Evolutionary conservation across 208 protist species (phyloP).

Genomic region (Crithidia bombi): DNA sequence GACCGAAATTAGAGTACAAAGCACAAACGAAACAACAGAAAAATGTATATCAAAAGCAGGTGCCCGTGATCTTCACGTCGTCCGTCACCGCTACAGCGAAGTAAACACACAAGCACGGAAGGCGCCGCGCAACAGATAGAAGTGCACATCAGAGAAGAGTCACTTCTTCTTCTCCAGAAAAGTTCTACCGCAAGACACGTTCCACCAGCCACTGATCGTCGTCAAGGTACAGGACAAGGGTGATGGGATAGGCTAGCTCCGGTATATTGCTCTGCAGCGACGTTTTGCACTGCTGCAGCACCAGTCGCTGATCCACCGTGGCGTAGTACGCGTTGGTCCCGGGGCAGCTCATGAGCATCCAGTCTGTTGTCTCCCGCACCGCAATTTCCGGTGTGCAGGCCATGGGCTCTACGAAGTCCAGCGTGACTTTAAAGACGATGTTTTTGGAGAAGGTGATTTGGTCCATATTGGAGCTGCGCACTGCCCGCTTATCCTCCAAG

Average conservation of each 20-base stretch:
- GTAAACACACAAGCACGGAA: too few relatives aligned
- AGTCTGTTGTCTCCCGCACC: conserved; percentile 83
- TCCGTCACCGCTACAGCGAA: too few relatives aligned
- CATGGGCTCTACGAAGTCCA: conserved; percentile 68
- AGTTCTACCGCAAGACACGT: conserved; percentile 50
- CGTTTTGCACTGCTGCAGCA: conserved; percentile 70
- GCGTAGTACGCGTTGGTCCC: conserved; percentile 76
- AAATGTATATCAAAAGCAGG: too few relatives aligned
- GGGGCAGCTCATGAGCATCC: conserved; percentile 70
- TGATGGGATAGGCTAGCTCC: conserved; percentile 57
- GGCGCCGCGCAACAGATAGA: too few relatives aligned
- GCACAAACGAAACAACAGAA: too few relatives aligned
- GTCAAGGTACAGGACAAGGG: conserved; percentile 50
- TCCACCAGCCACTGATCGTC: conserved; percentile 75
- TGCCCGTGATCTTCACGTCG: too few relatives aligned
- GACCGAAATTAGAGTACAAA: too few relatives aligned
- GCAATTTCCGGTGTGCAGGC: conserved; percentile 69
- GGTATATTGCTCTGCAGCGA: conserved; percentile 70
- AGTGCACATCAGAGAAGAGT: too few relatives aligned
- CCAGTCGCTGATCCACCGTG: conserved; percentile 71
- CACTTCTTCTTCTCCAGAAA: background rate
- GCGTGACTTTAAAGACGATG: conserved; percentile 71
- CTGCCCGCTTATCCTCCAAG: conserved; percentile 53
- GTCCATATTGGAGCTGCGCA: conserved; percentile 69
- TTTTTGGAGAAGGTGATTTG: conserved; percentile 65